These are phyloP conservation scores for Lipomyces yamadae DNA, from an alignment of 805 yeast species.

Conservation along the genomic window DNA sequence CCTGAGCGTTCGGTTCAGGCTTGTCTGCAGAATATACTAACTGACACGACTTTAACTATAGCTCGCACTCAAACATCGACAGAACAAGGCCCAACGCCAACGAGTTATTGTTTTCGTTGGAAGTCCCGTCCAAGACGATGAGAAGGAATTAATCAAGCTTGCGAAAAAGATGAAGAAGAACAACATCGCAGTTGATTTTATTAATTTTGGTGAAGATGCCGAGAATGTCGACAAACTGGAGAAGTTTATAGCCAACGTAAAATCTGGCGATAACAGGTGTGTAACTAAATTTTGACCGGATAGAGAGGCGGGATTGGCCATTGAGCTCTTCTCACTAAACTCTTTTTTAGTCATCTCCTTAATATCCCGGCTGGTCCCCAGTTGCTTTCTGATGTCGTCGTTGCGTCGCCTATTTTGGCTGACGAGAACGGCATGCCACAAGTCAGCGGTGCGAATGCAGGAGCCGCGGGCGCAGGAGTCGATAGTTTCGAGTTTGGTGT, in stretches of 20 bases:
- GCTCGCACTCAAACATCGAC: slow-evolving; percentile 93
- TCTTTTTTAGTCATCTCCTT: slow-evolving; percentile 64
- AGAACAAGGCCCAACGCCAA: slow-evolving; percentile 88
- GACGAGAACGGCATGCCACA: slow-evolving; percentile 58
- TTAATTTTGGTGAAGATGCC: slow-evolving; percentile 89
- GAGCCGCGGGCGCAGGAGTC: slow-evolving; percentile 48
- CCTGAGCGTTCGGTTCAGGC: background rate
- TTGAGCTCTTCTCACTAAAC: background rate
- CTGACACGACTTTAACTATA: slow-evolving; percentile 2
- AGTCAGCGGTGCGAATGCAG: slow-evolving; percentile 50
- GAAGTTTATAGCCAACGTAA: slow-evolving; percentile 73
- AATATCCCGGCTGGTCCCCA: slow-evolving; percentile 89
- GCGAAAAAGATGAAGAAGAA: slow-evolving; percentile 95
- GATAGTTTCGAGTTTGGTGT: slow-evolving; percentile 66
- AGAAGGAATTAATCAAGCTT: slow-evolving; percentile 74
- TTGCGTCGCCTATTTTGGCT: slow-evolving; percentile 72
- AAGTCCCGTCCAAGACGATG: slow-evolving; percentile 73
- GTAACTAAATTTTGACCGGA: background rate
- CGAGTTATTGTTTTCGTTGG: slow-evolving; percentile 90
- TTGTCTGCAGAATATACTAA: background rate
- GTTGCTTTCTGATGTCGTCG: slow-evolving; percentile 78
- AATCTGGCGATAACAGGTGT: slow-evolving; percentile 61
- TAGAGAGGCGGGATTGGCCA: no score
- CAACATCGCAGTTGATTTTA: slow-evolving; percentile 83
- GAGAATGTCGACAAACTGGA: slow-evolving; percentile 78